These are phyloP conservation scores for Diaporthe longicolla DNA, from an alignment of 2,329 filamentous ascomycete genomes.

Conservation along the genomic window DNA sequence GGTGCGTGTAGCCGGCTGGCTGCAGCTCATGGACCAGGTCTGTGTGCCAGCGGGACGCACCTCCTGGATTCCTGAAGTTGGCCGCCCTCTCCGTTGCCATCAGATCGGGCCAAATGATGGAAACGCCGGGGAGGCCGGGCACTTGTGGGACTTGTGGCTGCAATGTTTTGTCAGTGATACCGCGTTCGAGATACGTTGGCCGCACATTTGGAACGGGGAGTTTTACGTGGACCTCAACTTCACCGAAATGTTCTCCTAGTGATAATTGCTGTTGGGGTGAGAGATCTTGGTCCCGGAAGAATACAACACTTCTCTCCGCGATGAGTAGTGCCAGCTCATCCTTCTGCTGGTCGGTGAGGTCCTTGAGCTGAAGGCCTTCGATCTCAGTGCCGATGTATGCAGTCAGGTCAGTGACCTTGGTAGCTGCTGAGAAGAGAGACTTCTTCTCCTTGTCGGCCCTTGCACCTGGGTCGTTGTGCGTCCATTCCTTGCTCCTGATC, in stretches of 20 bases:
- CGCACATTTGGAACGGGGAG: no score
- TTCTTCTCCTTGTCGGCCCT: constrained; percentile 77
- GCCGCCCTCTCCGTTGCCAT: constrained; percentile 72
- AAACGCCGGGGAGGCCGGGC: constrained; percentile 74
- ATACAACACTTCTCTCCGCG: constrained; percentile 76
- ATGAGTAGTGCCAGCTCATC: constrained; percentile 75
- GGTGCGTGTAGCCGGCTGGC: constrained; percentile 78
- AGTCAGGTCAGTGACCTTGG: constrained; percentile 74
- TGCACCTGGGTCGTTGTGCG: constrained; percentile 72
- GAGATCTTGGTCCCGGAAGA: constrained; percentile 74
- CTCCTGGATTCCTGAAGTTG: constrained; percentile 76
- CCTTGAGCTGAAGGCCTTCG: constrained; percentile 73
- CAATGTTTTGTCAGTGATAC: no score
- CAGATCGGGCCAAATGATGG: constrained; percentile 79
- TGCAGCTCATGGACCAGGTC: constrained; percentile 80
- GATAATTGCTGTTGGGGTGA: constrained; percentile 73
- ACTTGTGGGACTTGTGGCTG: constrained; percentile 80
- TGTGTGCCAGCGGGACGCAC: constrained; percentile 78
- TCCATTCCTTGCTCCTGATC: constrained; percentile 70
- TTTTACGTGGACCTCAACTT: constrained; percentile 77
- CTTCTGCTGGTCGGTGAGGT: constrained; percentile 70
- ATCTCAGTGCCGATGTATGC: constrained; percentile 75
- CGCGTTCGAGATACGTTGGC: no score
- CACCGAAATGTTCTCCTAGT: constrained; percentile 74
- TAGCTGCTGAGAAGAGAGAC: constrained; percentile 71